phyloP scores from a whole-genome alignment of 495 filamentous ascomycete genomes.

The Aspergillus taichungensis region DNA sequence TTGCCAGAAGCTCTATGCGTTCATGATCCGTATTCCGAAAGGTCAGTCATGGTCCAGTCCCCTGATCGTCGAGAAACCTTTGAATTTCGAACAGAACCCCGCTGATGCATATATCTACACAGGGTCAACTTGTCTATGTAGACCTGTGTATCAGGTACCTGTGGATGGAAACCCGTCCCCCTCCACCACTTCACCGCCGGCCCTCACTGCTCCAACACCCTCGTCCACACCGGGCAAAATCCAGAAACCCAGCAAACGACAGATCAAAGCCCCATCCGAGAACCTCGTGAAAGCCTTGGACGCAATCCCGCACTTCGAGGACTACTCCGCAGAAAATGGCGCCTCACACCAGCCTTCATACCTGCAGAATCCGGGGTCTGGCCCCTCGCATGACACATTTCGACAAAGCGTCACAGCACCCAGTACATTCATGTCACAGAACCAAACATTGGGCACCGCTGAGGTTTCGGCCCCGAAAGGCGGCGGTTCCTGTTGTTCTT shows the following conservation, averaged over 20 bases:
- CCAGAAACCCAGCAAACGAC: slow-evolving; percentile 20
- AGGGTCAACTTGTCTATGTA: slow-evolving; percentile 34
- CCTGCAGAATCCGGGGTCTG: background rate
- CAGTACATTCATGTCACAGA: background rate
- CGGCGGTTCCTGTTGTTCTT: slow-evolving; percentile 18
- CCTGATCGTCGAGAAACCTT: background rate
- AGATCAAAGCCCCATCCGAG: slow-evolving; percentile 17
- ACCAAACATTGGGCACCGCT: background rate
- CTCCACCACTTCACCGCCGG: slow-evolving; percentile 4
- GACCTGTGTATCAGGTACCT: slow-evolving; percentile 34
- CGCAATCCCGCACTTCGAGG: slow-evolving; percentile 11
- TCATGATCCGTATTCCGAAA: slow-evolving; percentile 46
- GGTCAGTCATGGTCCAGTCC: slow-evolving; percentile 15
- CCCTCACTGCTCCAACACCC: slow-evolving; percentile 7
- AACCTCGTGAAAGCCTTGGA: slow-evolving; percentile 22
- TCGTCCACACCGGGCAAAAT: slow-evolving; percentile 15
- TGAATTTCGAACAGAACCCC: background rate
- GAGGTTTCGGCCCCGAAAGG: slow-evolving; percentile 5
- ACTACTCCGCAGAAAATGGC: slow-evolving; percentile 13
- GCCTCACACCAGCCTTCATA: slow-evolving; percentile 5
- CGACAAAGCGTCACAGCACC: background rate
- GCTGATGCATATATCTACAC: slow-evolving; percentile 1
- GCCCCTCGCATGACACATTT: background rate
- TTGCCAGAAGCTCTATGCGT: slow-evolving; percentile 42
- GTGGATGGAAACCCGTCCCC: slow-evolving; percentile 9